Percentiles rank a stretch among this genome's conserved stretches.
These are phyloP conservation scores for Sparassis latifolia DNA, from an alignment of 1,284 basidiomycete genomes.

Conservation along the genomic window DNA sequence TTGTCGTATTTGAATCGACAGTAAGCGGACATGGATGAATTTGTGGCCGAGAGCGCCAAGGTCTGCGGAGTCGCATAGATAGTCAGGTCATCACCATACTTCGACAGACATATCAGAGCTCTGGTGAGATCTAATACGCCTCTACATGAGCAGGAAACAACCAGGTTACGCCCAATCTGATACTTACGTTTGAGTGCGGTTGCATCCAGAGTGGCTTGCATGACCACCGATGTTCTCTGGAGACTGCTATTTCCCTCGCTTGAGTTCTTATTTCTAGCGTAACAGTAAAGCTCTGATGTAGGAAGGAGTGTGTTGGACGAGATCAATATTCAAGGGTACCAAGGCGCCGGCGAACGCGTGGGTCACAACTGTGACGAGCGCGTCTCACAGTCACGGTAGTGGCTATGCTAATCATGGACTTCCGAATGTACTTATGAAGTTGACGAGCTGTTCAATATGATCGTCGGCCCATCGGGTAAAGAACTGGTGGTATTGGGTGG, in stretches of 20 bases:
- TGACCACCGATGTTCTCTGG: constrained; percentile 9
- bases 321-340: no score
- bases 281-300: no score
- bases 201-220: constrained; percentile 45
- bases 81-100: constrained; percentile 72
- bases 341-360: no score
- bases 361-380: no score
- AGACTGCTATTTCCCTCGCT: no score
- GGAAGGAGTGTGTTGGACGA: no score
- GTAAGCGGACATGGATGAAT: constrained; percentile 73
- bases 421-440: background rate
- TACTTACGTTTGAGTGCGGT: constrained; percentile 41
- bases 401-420: no score
- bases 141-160: constrained; percentile 8
- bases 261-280: no score
- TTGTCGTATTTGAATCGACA: constrained; percentile 67
- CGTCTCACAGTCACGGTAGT: no score
- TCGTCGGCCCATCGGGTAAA: no score
- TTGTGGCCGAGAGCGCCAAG: constrained; percentile 64
- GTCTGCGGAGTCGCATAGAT: constrained; percentile 56
- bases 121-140: constrained; percentile 55
- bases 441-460: background rate
- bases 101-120: constrained; percentile 66
- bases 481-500: no score
- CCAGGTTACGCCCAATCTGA: background rate